Base-by-base conservation (phyloP, 805 yeast genomes). In the Wickerhamiella allomyrinae region DNA sequence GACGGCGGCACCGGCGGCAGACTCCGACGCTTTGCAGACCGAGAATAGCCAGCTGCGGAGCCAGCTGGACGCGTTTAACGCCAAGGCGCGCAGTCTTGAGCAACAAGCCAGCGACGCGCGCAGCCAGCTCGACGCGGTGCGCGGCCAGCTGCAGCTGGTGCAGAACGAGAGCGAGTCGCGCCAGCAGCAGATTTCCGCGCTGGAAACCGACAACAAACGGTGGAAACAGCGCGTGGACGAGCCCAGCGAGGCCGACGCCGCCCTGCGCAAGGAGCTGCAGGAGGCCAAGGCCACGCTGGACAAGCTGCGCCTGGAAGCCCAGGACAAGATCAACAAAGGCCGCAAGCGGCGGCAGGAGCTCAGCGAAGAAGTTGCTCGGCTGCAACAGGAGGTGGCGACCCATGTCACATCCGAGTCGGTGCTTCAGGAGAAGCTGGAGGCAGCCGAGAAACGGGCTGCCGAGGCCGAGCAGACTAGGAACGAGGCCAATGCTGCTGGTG, bases 121-220 rank as follows among this genome's bases (percentile, higher is more conserved):
- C 17, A 11, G 15, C 31, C 31, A 20, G 24, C 24, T 34, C 10
- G 10, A 8, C 11, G 3, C 37, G 9, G 6, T 20, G 7, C 7
- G 6, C 15, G 37, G n/a, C 17, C 57, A 65, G 44, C 44, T 70
- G 13, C 57, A 56, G 8, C 54, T 57, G 5, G 54, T 70, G 37
- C 60, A 55, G 5, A 63, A 69, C 14, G 66, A 70, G 14, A 44
- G 69, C 9, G 70, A 64, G 11, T 68, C 73, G 13, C 74, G 71
- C 42, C 69, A 66, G 15, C 69, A 72, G 52, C 70, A 72, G 42
- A 52, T 78, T 33, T 56, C 57, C 34, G 57, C 72, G 20, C 52
- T 69, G 7, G 60, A 62, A 29, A 74, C 73, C 46, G 84, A 80
- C 46, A 66, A 68, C 41, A 71, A 70, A n/a, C 65, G 74, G 20